Conservation (phyloP, 1,139 yeast species). For the Williopsis jadinii region DNA sequence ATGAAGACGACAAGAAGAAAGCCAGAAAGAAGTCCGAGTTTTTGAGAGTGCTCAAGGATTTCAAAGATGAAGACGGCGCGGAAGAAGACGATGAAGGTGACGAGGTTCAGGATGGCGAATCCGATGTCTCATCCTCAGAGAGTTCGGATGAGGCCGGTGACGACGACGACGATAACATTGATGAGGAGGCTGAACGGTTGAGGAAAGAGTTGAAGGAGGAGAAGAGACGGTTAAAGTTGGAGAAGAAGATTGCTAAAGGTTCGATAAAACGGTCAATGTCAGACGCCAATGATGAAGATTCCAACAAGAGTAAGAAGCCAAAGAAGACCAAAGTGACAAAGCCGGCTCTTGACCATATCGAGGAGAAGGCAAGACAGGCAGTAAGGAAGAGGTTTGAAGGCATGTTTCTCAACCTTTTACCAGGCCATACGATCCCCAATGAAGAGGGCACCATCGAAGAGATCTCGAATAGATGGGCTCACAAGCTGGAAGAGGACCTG, state of each 20-base stretch:
- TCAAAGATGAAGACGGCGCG: constrained; percentile 1
- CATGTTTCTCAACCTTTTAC: constrained; percentile 13
- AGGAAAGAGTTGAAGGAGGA: neutral
- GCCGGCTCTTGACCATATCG: constrained; percentile 12
- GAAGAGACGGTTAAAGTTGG: neutral
- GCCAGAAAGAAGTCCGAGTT: constrained; percentile 2
- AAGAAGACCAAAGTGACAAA: constrained; percentile 2
- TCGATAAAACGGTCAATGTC: neutral
- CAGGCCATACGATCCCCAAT: constrained; percentile 7
- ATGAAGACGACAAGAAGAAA: constrained; percentile 8
- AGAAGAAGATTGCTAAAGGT: neutral
- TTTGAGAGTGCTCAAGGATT: constrained; percentile 3
- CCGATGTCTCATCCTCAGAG: no score
- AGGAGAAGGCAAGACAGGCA: constrained; percentile 16
- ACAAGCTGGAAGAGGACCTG: constrained; percentile 31
- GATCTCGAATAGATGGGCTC: constrained; percentile 32
- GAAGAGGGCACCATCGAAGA: constrained; percentile 28
- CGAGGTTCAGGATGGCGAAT: no score
- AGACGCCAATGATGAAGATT: neutral
- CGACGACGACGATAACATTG: constrained; percentile 3
- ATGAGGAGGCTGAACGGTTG: neutral
- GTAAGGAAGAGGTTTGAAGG: constrained; percentile 18
- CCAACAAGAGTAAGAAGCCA: neutral
- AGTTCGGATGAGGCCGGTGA: neutral
- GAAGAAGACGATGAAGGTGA: neutral